A percentile compares a stretch with the other conserved stretches of the same genome.
phyloP scores from a whole-genome alignment of 768 basidiomycete species.

The Termitomyces sp. region DNA sequence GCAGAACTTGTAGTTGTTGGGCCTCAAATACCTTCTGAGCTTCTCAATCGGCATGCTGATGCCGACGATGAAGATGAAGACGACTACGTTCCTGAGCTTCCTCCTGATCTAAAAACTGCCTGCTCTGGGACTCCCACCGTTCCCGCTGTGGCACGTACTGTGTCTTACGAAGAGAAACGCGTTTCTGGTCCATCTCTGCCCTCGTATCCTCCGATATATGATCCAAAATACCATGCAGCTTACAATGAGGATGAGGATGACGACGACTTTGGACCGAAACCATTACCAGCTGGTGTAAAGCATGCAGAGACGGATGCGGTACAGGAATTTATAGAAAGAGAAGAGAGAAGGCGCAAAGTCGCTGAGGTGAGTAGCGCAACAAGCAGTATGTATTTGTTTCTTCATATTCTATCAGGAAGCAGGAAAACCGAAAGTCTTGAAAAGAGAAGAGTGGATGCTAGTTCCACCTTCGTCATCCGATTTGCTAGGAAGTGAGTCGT shows the following conservation, averaged over 20 bases:
- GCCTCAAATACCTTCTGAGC: constrained; percentile 23
- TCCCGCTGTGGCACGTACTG: constrained; percentile 13
- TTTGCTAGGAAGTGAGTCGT: constrained; percentile 64
- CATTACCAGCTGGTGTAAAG: constrained; percentile 46
- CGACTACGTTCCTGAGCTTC: constrained; percentile 68
- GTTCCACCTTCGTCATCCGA: constrained; percentile 84
- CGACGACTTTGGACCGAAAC: constrained; percentile 82
- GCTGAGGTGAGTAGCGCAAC: constrained; percentile 44
- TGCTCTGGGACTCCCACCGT: constrained; percentile 23
- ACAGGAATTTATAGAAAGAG: constrained; percentile 77
- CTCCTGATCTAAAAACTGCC: constrained; percentile 58
- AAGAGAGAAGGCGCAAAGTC: constrained; percentile 69
- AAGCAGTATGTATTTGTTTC: background rate
- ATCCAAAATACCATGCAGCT: constrained; percentile 18
- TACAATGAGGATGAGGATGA: constrained; percentile 50
- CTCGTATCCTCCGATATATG: constrained; percentile 27
- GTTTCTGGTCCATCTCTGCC: constrained; percentile 53
- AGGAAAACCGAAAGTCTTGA: constrained; percentile 65
- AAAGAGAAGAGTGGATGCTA: constrained; percentile 98
- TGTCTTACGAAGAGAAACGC: constrained; percentile 26
- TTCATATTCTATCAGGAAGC: constrained; percentile 48
- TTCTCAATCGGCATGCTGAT: constrained; percentile 18
- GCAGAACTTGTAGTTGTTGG: constrained; percentile 14
- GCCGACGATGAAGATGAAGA: constrained; percentile 44
- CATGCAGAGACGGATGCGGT: constrained; percentile 58